phyloP scores from a whole-genome alignment of 1,139 yeast genomes.

The Blastobotrys illinoisensis region DNA sequence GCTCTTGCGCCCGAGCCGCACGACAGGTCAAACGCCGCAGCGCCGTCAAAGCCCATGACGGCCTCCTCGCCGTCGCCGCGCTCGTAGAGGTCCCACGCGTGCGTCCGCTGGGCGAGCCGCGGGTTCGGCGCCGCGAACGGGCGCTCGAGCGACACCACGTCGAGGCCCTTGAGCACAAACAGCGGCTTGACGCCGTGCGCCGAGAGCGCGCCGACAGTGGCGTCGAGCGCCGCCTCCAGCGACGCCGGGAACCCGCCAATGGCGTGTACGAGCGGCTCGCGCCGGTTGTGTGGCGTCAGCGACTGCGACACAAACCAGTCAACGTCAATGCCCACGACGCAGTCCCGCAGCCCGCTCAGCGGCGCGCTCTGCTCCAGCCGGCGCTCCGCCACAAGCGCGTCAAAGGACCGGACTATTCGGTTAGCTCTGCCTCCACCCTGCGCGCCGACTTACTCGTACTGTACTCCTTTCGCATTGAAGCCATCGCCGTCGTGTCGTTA shows the following conservation, averaged over 20 bases:
- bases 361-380: constrained; percentile 59
- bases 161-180: constrained; percentile 63
- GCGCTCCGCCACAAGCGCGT: constrained; percentile 64
- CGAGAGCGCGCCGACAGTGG: constrained; percentile 58
- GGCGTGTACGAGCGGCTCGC: constrained; percentile 70
- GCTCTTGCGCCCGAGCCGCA: constrained; percentile 37
- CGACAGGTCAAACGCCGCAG: constrained; percentile 17
- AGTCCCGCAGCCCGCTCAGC: constrained; percentile 58
- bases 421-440: background rate
- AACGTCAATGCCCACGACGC: constrained; percentile 80
- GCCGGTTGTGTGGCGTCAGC: constrained; percentile 47
- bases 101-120: constrained; percentile 23
- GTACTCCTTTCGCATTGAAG: constrained; percentile 2
- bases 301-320: constrained; percentile 68
- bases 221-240: constrained; percentile 47
- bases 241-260: constrained; percentile 79
- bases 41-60: constrained; percentile 27
- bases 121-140: constrained; percentile 17
- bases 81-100: constrained; percentile 36
- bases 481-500: background rate
- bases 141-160: constrained; percentile 24
- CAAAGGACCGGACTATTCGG: constrained; percentile 53
- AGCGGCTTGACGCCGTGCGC: constrained; percentile 66
- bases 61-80: constrained; percentile 33
- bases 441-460: constrained; percentile 1